Evolutionary conservation across 371 early-diverging fungal species (phyloP), one percentile per base, ranked within the genome.

Genomic region (Vairimorpha necatrix): DNA sequence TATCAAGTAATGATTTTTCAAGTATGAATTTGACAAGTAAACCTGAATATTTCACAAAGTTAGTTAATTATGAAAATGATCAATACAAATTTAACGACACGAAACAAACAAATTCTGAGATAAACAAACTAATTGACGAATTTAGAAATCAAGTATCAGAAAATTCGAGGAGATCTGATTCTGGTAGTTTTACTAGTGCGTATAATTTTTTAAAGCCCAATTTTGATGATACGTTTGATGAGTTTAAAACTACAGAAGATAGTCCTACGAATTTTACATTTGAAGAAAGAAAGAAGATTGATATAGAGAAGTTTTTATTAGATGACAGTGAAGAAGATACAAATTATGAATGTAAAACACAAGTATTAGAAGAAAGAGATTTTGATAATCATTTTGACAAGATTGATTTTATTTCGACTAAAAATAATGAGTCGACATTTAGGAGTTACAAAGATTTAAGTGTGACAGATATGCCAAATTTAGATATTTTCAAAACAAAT

Each of bases 31-130:
- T 50, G 4, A n/a, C 50, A 50, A 50, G 22, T n/a, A 50, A 50
- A n/a, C 14, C 4, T 13, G 50, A 50, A 11, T 3, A 50, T 50
- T 50, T 50, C 22, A 50, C 6, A 13, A 6, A n/a, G 22, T 3
- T 50, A 11, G 50, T 50, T 11, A 50, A 50, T 50, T 50, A 13
- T 50, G 50, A 50, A 50, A 50, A 50, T 50, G 50, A 50, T n/a
- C 22, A 11, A n/a, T 50, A 4, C 4, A 50, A 50, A n/a, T 14
- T n/a, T 50, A 50, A 50, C 14, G 7, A 7, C 16, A 11, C 16
- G 42, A 50, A 50, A 50, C n/a, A 4, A 11, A 50, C 50, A 50
- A 42, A 42, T 42, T 16, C 16, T 42, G 16, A 7, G 42, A 50
- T 50, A 11, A 50, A 50, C 22, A 50, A 50, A 50, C 4, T 50